Evolutionary conservation across 2,329 filamentous ascomycete genomes (phyloP).

Genomic region (Fonsecaea monophora): DNA sequence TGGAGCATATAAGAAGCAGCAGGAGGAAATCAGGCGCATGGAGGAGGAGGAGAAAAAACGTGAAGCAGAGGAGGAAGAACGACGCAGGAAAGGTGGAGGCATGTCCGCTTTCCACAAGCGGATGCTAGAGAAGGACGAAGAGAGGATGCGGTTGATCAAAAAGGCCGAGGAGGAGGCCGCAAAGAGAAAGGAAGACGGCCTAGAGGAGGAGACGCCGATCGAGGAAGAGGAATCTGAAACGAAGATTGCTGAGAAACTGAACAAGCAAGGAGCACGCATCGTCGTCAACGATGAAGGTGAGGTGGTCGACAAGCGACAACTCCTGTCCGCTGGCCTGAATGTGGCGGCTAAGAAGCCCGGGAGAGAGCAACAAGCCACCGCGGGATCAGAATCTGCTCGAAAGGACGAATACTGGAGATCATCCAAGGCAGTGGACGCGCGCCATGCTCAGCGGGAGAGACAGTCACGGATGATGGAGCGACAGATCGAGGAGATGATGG

Average conservation of each 20-base stretch:
- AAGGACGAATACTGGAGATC: constrained; percentile 35
- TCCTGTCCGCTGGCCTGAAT: constrained; percentile 68
- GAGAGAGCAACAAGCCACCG: constrained; percentile 25
- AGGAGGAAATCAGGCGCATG: constrained; percentile 63
- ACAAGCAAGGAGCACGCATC: constrained; percentile 59
- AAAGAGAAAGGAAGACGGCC: constrained; percentile 46
- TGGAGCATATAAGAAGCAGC: constrained; percentile 68
- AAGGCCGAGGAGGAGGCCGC: constrained; percentile 56
- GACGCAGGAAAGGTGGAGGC: constrained; percentile 53
- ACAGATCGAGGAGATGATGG: constrained; percentile 64
- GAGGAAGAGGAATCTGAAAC: constrained; percentile 56
- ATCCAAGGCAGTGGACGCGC: constrained; percentile 47
- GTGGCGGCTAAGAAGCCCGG: constrained; percentile 60
- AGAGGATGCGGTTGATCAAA: constrained; percentile 63
- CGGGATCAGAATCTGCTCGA: constrained; percentile 19
- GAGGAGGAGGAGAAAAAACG: constrained; percentile 65
- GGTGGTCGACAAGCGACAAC: constrained; percentile 68
- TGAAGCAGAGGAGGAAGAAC: constrained; percentile 61
- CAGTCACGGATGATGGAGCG: constrained; percentile 67
- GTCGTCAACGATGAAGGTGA: constrained; percentile 69
- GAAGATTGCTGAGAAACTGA: constrained; percentile 63
- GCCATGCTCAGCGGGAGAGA: constrained; percentile 57
- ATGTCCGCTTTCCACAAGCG: constrained; percentile 67
- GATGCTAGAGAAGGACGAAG: constrained; percentile 65
- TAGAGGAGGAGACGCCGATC: constrained; percentile 42